Base-by-base conservation (phyloP, 352 stramenopile species). In the Pythium vanterpoolii region DNA sequence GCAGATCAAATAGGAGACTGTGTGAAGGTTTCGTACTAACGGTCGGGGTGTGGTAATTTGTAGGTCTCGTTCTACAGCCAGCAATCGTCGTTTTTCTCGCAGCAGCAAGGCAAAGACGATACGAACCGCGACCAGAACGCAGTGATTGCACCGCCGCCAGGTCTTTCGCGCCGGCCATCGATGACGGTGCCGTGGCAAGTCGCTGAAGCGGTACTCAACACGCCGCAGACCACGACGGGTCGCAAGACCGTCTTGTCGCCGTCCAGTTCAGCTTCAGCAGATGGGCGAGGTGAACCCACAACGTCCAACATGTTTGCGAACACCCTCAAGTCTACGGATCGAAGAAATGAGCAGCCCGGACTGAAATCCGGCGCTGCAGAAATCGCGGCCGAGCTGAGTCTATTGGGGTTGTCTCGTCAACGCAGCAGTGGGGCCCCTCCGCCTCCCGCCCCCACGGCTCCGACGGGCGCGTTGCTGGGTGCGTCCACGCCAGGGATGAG, bases 161-260 rank as follows among this genome's bases (percentile, higher is more conserved):
- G 84, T 11, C 73, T 93, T 10, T 83, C 83, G 30, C 80, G 84
- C 30, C 76, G 84, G 3, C 82, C 84, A 9, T 93, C 84, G 2
- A 93, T 93, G 84, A 93, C 84, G 4, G 84, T 93, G 23, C 84
- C 84, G 0, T 93, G 84, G 84, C 84, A 93, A 65, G 84, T 93
- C 33, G 84, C 84, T 4, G 84, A 93, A 47, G 76, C 84, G 16
- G 84, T 93, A 26, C 66, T 93, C 9, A 90, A 90, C 61, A 93
- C 84, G 3, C 84, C 84, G 1, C 84, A 93, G 62, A 91, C 82
- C 1, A 78, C 72, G 18, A 74, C 69, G 7, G 77, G 71, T 16
- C 76, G 82, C 4, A 92, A 93, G 60, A 83, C 88, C 7, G 52
- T 92, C 3, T 39, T 77, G 33, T 39, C 77, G 30, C 76, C 72